Conservation (phyloP, 139 green algal genomes). For the Tetradesmus obliquus region DNA sequence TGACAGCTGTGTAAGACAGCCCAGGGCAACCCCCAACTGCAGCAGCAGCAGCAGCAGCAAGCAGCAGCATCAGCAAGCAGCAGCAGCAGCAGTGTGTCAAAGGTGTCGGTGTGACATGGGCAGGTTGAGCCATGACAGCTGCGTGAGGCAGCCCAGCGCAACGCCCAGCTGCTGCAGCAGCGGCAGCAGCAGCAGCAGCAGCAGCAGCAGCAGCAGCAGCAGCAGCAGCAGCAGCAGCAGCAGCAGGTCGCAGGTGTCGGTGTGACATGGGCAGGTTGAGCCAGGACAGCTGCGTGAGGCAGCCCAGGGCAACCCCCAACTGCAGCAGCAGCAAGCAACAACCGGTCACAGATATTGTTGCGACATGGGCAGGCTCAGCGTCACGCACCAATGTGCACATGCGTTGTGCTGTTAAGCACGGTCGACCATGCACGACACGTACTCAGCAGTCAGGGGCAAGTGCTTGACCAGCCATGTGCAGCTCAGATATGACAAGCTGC, state of each 20-base stretch:
- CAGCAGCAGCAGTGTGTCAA: neutral
- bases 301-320: neutral
- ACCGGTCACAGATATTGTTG: no score
- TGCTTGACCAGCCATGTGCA: no score
- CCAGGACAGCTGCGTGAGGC: constrained; percentile 24
- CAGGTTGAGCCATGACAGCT: constrained; percentile 43
- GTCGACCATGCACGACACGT: no score
- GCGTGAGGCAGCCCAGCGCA: neutral
- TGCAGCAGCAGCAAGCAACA: neutral
- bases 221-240: neutral
- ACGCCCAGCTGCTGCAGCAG: neutral
- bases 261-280: constrained; percentile 42
- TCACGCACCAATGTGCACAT: no score
- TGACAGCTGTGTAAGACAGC: neutral
- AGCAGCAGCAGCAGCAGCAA: neutral
- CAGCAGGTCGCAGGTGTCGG: no score
- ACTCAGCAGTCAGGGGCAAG: no score
- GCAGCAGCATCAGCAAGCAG: neutral
- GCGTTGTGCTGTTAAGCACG: no score
- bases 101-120: neutral
- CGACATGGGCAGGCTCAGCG: constrained; percentile 41
- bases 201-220: neutral
- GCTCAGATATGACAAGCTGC: no score
- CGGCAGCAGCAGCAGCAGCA: neutral
- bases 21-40: neutral